phyloP scores from a whole-genome alignment of 2,329 filamentous ascomycete genomes.

The Aplosporella prunicola region DNA sequence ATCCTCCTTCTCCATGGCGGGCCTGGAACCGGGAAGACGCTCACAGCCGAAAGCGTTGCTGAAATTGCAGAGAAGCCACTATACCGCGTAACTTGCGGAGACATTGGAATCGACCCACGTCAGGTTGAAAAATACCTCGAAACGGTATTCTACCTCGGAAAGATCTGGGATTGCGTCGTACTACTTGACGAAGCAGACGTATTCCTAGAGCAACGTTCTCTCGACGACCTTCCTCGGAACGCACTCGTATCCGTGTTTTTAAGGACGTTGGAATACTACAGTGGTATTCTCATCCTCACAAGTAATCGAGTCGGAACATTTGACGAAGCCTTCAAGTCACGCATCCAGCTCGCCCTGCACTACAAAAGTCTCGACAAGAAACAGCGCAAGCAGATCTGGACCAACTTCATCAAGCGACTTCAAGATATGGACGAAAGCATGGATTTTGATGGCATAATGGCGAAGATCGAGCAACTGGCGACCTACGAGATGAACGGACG shows the following conservation, averaged over 20 bases:
- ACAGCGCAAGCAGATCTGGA: constrained; percentile 10
- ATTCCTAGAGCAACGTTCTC: constrained; percentile 45
- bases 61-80: constrained; percentile 21
- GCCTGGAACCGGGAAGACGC: constrained; percentile 44
- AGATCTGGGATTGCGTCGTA: constrained; percentile 3
- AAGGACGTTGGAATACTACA: constrained; percentile 23
- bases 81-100: constrained; percentile 21
- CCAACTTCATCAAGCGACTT: constrained; percentile 5
- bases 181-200: constrained; percentile 44
- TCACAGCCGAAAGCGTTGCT: constrained; percentile 25
- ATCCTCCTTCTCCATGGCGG: constrained; percentile 40
- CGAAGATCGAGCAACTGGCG: constrained; percentile 6
- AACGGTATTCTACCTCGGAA: neutral
- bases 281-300: constrained; percentile 23
- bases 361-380: constrained; percentile 7
- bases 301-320: constrained; percentile 11
- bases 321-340: constrained; percentile 11
- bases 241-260: constrained; percentile 28
- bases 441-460: neutral
- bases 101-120: neutral
- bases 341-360: constrained; percentile 14
- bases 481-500: constrained; percentile 1
- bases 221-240: constrained; percentile 26
- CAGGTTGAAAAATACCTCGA: neutral
- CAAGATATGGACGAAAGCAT: neutral